Evolutionary conservation across 768 basidiomycete species (phyloP).

Genomic region (Mycena rosella): DNA sequence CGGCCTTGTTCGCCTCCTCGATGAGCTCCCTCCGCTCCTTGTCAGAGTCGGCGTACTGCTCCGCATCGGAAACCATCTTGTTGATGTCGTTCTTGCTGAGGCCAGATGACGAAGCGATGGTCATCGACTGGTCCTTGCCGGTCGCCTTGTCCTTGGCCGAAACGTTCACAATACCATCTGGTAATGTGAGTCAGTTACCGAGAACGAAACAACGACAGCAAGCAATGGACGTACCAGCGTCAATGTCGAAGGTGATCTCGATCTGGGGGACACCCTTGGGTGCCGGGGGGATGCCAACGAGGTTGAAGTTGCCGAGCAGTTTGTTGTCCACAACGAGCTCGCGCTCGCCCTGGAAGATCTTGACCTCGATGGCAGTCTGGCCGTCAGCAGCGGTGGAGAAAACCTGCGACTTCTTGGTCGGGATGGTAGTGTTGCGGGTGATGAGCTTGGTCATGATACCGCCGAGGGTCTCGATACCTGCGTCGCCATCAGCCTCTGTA

Average conservation of each 20-base stretch:
- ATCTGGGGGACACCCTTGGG: slow-evolving; percentile 89
- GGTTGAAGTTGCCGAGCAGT: slow-evolving; percentile 98
- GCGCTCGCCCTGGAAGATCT: slow-evolving; percentile 99
- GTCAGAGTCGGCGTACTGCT: slow-evolving; percentile 94
- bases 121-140: slow-evolving; percentile 93
- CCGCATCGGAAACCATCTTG: slow-evolving; percentile 95
- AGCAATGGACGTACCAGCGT: slow-evolving; percentile 73
- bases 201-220: background rate
- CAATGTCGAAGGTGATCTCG: slow-evolving; percentile 95
- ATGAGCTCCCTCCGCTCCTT: slow-evolving; percentile 90
- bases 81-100: slow-evolving; percentile 97
- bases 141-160: slow-evolving; percentile 96
- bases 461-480: slow-evolving; percentile 94
- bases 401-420: slow-evolving; percentile 98
- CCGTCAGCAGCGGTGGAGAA: slow-evolving; percentile 99
- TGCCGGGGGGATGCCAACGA: slow-evolving; percentile 94
- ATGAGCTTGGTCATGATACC: slow-evolving; percentile 99
- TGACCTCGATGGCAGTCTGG: slow-evolving; percentile 99
- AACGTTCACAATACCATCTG: slow-evolving; percentile 97
- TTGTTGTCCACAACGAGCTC: slow-evolving; percentile 99
- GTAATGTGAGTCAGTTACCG: slow-evolving; percentile 21
- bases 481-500: slow-evolving; percentile 8
- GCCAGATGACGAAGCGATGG: slow-evolving; percentile 97
- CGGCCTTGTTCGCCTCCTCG: slow-evolving; percentile 97
- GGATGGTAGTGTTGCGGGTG: slow-evolving; percentile 98